Percentiles rank a stretch among this genome's conserved stretches.
These are phyloP conservation scores for Mychonastes homosphaera DNA, from an alignment of 139 green algal species.

Conservation along the genomic window DNA sequence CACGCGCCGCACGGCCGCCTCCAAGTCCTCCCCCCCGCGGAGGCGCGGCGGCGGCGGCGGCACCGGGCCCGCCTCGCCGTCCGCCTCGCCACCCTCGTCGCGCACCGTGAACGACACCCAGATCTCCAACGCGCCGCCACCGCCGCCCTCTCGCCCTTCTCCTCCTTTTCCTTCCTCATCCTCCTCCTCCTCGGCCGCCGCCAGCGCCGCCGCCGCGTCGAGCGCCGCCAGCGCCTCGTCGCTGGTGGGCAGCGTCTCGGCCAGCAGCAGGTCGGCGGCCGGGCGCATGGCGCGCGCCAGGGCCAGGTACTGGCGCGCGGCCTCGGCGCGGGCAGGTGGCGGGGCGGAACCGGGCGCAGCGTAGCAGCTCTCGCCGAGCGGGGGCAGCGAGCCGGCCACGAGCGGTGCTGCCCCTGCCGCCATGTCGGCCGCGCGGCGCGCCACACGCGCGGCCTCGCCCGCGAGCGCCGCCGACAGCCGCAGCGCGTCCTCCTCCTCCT, in stretches of 20 bases:
- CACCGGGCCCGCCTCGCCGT: too few relatives aligned
- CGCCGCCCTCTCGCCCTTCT: too few relatives aligned
- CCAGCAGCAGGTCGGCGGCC: conserved; percentile 40
- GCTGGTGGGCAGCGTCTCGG: conserved; percentile 37
- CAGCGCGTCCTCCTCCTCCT: too few relatives aligned
- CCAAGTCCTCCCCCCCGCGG: conserved; percentile 30
- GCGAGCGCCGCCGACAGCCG: too few relatives aligned
- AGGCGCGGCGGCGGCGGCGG: too few relatives aligned
- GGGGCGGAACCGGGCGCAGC: neutral
- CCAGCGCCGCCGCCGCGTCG: conserved; percentile 12
- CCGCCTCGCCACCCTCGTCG: conserved; percentile 19
- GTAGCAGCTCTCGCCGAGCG: conserved; percentile 16
- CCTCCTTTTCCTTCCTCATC: too few relatives aligned
- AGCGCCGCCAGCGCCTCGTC: conserved; percentile 31
- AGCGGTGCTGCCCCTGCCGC: neutral
- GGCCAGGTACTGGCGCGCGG: conserved; percentile 19
- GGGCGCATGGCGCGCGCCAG: conserved; percentile 27
- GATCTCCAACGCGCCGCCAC: too few relatives aligned
- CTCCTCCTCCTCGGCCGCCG: too few relatives aligned
- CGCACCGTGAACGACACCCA: conserved; percentile 52
- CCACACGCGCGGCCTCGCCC: neutral
- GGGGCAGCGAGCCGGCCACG: conserved; percentile 16
- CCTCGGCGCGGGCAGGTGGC: conserved; percentile 16
- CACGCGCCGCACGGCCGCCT: conserved; percentile 13
- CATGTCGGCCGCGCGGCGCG: neutral